phyloP scores from a whole-genome alignment of 768 basidiomycete genomes.

The Exidia glandulosa region DNA sequence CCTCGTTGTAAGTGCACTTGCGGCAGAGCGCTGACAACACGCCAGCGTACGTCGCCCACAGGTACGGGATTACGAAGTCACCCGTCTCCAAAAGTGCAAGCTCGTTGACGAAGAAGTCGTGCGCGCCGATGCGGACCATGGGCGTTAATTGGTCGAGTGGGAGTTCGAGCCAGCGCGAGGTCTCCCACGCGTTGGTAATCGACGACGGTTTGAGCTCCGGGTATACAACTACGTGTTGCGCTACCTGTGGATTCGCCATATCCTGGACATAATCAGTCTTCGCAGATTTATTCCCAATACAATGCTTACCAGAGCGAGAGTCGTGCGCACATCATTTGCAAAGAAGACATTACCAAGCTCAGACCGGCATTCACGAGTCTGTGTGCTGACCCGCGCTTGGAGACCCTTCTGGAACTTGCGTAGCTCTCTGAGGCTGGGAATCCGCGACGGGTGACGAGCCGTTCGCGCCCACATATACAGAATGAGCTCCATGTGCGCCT shows the following conservation, averaged over 20 bases:
- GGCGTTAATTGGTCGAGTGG: slow-evolving; percentile 6
- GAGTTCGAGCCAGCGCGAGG: background rate
- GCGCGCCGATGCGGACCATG: slow-evolving; percentile 5
- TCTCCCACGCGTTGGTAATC: background rate
- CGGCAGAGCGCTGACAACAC: background rate
- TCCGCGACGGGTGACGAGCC: too few relatives aligned
- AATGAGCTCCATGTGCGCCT: too few relatives aligned
- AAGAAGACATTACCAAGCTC: too few relatives aligned
- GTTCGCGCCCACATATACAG: too few relatives aligned
- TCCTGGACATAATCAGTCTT: background rate
- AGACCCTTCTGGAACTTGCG: too few relatives aligned
- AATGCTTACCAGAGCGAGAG: too few relatives aligned
- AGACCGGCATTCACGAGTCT: too few relatives aligned
- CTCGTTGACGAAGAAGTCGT: slow-evolving; percentile 11
- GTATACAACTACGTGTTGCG: background rate
- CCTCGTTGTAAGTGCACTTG: background rate
- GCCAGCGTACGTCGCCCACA: background rate
- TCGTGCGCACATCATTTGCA: too few relatives aligned
- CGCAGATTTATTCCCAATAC: too few relatives aligned
- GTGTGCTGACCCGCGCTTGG: too few relatives aligned
- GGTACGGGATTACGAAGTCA: slow-evolving; percentile 1
- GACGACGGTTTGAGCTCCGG: background rate
- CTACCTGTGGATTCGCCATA: background rate
- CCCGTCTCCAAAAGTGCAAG: slow-evolving; percentile 3
- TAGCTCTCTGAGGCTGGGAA: too few relatives aligned